Evolutionary conservation across 2,329 filamentous ascomycete genomes (phyloP).

Genomic region (Ceratocystis huliohia): DNA sequence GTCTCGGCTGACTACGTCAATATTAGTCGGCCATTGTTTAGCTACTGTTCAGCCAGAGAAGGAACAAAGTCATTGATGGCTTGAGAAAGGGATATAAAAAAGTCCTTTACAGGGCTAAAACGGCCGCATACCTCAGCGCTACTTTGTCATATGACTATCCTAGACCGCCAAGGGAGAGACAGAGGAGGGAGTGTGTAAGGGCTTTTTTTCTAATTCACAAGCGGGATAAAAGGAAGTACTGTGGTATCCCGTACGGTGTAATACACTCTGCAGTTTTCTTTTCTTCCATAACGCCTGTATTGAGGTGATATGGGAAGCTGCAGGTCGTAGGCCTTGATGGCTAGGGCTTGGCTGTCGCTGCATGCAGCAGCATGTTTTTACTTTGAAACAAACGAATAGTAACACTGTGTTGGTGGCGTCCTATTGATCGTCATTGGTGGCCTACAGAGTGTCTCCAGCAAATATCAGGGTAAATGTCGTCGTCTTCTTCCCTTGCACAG

Average conservation of each 20-base stretch:
- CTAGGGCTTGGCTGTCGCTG: background rate
- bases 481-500: background rate
- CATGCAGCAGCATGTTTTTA: background rate
- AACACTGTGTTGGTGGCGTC: background rate
- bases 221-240: background rate
- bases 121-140: background rate
- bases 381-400: background rate
- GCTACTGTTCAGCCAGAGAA: background rate
- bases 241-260: background rate
- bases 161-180: background rate
- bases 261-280: background rate
- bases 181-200: background rate
- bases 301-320: background rate
- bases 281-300: background rate
- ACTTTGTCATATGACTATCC: background rate
- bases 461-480: background rate
- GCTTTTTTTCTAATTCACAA: background rate
- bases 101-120: background rate
- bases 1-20: conserved; percentile 2
- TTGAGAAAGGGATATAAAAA: background rate
- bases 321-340: background rate
- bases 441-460: background rate
- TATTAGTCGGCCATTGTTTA: background rate
- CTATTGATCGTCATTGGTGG: background rate
- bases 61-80: conserved; percentile 7